These are phyloP conservation scores for Penicillium rolfsii DNA, from an alignment of 2,329 filamentous ascomycete species.

Conservation along the genomic window DNA sequence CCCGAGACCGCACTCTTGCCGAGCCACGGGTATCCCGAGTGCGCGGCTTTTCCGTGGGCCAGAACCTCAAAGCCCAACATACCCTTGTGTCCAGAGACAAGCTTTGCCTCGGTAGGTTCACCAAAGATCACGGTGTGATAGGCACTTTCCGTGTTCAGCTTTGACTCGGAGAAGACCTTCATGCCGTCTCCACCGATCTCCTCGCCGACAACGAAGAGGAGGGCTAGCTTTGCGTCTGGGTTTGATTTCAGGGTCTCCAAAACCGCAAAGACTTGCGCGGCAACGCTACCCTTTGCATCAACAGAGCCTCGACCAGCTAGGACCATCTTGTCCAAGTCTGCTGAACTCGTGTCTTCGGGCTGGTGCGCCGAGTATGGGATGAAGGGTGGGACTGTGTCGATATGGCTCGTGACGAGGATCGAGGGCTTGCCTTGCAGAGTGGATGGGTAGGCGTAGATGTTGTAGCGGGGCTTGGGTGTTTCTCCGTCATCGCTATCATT, in stretches of 20 bases:
- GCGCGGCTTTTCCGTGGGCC: constrained; percentile 75
- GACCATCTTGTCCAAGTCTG: constrained; percentile 36
- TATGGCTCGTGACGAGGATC: constrained; percentile 68
- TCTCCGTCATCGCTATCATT: constrained; percentile 6
- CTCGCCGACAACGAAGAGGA: constrained; percentile 76
- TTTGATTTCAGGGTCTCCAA: constrained; percentile 51
- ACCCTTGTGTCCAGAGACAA: constrained; percentile 92
- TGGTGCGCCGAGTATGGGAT: constrained; percentile 56
- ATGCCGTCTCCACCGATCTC: constrained; percentile 83
- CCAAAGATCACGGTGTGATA: constrained; percentile 83
- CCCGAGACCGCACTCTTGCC: constrained; percentile 84
- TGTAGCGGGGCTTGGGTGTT: constrained; percentile 59
- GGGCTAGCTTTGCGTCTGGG: constrained; percentile 47
- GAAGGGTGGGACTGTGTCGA: constrained; percentile 67
- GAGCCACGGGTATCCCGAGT: constrained; percentile 91
- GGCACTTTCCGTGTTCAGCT: constrained; percentile 50
- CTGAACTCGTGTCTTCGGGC: constrained; percentile 27
- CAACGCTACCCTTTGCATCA: constrained; percentile 53
- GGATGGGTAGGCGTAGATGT: constrained; percentile 68
- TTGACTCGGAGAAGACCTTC: constrained; percentile 54
- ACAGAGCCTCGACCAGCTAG: constrained; percentile 52
- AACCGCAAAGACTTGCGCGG: constrained; percentile 47
- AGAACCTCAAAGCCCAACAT: constrained; percentile 68
- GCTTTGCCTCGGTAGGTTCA: constrained; percentile 86
- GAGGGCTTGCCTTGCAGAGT: constrained; percentile 20